Conservation (phyloP, 129 eudicot genomes). For the Lactuca sativa region DNA sequence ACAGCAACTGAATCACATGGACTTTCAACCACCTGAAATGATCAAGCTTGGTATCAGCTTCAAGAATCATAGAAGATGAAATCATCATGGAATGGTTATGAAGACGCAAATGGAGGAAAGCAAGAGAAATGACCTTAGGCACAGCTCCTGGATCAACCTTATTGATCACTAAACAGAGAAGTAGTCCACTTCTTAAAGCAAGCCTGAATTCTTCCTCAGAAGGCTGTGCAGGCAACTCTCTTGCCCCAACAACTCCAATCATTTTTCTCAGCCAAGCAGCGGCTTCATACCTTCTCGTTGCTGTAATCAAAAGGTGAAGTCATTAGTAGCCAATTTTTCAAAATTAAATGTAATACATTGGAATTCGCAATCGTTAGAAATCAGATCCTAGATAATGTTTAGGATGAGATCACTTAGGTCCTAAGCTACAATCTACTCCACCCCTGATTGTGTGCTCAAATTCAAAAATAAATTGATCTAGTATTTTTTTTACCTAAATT, state of each 20-base stretch:
- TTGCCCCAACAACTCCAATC: constrained; percentile 87
- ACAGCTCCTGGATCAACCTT: constrained; percentile 92
- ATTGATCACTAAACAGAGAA: constrained; percentile 79
- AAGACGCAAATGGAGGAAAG: background rate
- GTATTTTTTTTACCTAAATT: constrained; percentile 3
- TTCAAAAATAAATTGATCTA: background rate
- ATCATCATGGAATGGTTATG: background rate
- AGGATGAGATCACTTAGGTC: background rate
- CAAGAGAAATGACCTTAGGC: constrained; percentile 49
- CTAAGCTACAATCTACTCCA: constrained; percentile 6
- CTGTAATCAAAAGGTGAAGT: constrained; percentile 31
- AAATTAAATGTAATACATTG: background rate
- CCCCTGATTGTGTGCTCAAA: background rate
- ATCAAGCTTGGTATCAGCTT: constrained; percentile 14
- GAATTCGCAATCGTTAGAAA: background rate
- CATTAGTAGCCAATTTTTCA: background rate
- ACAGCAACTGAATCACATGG: constrained; percentile 66
- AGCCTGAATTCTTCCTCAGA: constrained; percentile 94
- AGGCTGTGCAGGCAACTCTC: constrained; percentile 95
- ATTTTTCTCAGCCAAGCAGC: constrained; percentile 82
- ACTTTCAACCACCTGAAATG: constrained; percentile 81
- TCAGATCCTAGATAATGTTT: constrained; percentile 10
- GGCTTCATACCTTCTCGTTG: constrained; percentile 86
- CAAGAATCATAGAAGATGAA: background rate
- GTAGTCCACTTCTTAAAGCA: constrained; percentile 85